A percentile compares a stretch with the other conserved stretches of the same genome.
These are phyloP conservation scores for Colletotrichum trifolii DNA, from an alignment of 2,329 filamentous ascomycete genomes.

Conservation along the genomic window DNA sequence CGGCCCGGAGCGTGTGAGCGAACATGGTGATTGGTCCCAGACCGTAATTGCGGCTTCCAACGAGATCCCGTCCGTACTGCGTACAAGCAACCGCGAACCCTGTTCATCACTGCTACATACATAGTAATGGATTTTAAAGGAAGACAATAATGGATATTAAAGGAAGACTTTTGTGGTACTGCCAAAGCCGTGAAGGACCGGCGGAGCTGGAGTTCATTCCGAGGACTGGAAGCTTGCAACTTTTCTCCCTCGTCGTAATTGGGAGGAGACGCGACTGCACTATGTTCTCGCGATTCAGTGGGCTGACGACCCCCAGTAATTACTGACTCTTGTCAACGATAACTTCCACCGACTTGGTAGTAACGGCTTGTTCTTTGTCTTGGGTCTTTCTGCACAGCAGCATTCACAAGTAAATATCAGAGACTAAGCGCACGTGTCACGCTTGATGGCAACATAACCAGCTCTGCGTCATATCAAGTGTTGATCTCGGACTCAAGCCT, in stretches of 20 bases:
- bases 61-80: slow-evolving; percentile 9
- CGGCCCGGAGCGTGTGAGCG: background rate
- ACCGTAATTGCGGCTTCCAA: slow-evolving; percentile 23
- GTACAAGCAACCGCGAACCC: slow-evolving; percentile 22
- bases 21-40: slow-evolving; percentile 16
- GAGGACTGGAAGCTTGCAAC: slow-evolving; percentile 24
- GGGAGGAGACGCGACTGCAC: too few species aligned
- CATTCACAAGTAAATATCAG: background rate
- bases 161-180: slow-evolving; percentile 16
- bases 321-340: too few species aligned
- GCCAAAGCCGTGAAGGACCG: slow-evolving; percentile 24
- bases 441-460: background rate
- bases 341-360: too few species aligned
- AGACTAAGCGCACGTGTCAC: too few species aligned
- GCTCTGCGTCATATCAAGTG: slow-evolving; percentile 23
- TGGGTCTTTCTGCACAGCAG: too few species aligned
- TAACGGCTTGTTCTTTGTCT: too few species aligned
- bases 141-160: background rate
- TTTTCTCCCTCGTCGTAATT: background rate
- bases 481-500: slow-evolving; percentile 14
- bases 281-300: slow-evolving; percentile 20
- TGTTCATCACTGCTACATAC: background rate
- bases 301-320: too few species aligned
- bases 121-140: background rate
- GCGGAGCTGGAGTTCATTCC: slow-evolving; percentile 31